phyloP scores from a whole-genome alignment of 768 basidiomycete genomes.

The Leucocoprinus sp. region DNA sequence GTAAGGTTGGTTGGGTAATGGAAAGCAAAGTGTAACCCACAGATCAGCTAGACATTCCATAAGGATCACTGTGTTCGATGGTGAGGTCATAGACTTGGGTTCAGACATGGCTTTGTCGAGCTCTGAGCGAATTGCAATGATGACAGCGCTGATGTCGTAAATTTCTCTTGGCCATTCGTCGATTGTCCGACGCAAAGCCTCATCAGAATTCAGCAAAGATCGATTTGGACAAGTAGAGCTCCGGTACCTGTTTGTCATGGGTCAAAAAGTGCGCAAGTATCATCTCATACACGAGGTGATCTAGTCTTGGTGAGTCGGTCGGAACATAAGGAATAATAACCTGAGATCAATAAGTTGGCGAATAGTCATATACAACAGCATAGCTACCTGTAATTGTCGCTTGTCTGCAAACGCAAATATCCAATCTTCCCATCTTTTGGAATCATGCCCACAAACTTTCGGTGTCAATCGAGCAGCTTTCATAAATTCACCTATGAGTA shows the following conservation, averaged over 20 bases:
- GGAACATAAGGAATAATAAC: constrained; percentile 87
- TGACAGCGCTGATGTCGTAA: constrained; percentile 81
- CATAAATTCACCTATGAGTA: constrained; percentile 38
- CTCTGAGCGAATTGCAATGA: constrained; percentile 81
- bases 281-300: constrained; percentile 89
- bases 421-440: constrained; percentile 91
- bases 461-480: constrained; percentile 81
- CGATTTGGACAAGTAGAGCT: background rate
- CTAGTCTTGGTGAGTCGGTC: constrained; percentile 70
- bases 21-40: constrained; percentile 30
- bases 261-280: constrained; percentile 80
- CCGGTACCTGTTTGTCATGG: constrained; percentile 61
- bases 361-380: background rate
- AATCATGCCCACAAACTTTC: constrained; percentile 76
- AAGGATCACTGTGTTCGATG: constrained; percentile 50
- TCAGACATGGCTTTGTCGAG: constrained; percentile 56
- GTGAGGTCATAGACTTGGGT: constrained; percentile 33
- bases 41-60: constrained; percentile 94
- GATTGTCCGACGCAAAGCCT: constrained; percentile 75
- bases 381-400: constrained; percentile 64
- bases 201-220: background rate
- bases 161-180: constrained; percentile 87
- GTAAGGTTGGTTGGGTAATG: background rate
- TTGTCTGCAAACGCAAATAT: constrained; percentile 85
- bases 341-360: constrained; percentile 26